Percentiles rank a stretch among this genome's conserved stretches.
Conservation (phyloP, 1,139 yeast species). For the Fermentozyma sake region DNA sequence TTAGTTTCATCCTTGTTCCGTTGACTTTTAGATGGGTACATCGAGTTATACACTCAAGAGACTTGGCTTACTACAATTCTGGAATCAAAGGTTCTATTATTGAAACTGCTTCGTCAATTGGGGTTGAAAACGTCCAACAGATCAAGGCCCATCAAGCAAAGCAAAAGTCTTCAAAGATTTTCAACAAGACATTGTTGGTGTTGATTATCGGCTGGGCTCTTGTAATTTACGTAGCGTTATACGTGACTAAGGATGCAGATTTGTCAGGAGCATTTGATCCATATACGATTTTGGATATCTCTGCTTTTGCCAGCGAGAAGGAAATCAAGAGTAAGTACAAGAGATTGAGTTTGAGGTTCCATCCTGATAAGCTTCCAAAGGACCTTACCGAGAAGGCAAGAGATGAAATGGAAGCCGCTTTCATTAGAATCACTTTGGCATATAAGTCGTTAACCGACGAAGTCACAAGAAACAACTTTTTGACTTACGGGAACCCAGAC, state of each 20-base stretch:
- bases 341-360: constrained; percentile 80
- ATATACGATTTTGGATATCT: constrained; percentile 75
- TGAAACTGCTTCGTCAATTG: constrained; percentile 24
- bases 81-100: constrained; percentile 30
- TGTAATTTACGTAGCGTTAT: constrained; percentile 46
- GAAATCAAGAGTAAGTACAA: constrained; percentile 81
- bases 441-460: constrained; percentile 95
- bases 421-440: constrained; percentile 83
- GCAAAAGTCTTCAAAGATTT: constrained; percentile 33
- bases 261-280: constrained; percentile 70
- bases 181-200: constrained; percentile 43
- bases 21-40: constrained; percentile 49
- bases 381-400: constrained; percentile 57
- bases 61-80: constrained; percentile 21
- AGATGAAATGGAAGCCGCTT: constrained; percentile 63
- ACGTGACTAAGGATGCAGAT: constrained; percentile 46
- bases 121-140: constrained; percentile 38
- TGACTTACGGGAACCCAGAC: constrained; percentile 94
- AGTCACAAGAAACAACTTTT: constrained; percentile 71
- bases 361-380: constrained; percentile 85
- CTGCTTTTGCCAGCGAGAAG: constrained; percentile 63
- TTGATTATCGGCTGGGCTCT: constrained; percentile 66
- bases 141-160: constrained; percentile 40
- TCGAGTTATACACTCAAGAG: constrained; percentile 18
- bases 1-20: constrained; percentile 62